A percentile compares a stretch with the other conserved stretches of the same genome.
Conservation (phyloP, 768 basidiomycete genomes). For the Termitomyces sp. region DNA sequence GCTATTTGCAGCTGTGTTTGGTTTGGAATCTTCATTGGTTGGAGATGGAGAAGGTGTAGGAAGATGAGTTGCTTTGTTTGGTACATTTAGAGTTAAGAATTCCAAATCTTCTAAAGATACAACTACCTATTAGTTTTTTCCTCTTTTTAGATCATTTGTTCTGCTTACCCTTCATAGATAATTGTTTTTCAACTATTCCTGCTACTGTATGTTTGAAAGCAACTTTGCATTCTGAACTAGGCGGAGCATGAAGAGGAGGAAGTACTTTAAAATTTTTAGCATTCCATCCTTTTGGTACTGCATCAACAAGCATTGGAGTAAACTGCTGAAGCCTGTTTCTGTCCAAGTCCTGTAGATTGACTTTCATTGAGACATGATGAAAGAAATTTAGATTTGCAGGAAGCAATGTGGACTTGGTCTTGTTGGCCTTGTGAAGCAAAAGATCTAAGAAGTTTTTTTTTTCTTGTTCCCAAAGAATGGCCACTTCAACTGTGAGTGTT, state of each 20-base stretch:
- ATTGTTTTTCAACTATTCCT: too few species aligned
- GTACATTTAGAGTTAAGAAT: neutral
- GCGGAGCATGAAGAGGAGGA: too few species aligned
- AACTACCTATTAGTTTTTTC: too few species aligned
- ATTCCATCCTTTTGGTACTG: too few species aligned
- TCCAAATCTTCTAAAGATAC: too few species aligned
- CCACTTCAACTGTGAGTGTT: neutral
- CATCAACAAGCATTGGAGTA: neutral
- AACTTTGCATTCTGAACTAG: too few species aligned
- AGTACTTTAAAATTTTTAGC: too few species aligned
- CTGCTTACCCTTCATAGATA: too few species aligned
- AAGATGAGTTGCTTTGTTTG: neutral
- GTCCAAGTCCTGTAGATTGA: neutral
- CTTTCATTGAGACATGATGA: neutral
- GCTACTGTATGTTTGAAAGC: too few species aligned
- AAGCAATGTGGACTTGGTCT: neutral
- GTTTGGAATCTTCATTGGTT: neutral
- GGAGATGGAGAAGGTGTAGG: neutral
- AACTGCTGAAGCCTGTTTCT: neutral
- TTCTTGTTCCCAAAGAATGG: neutral
- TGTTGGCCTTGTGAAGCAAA: neutral
- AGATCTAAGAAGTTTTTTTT: neutral
- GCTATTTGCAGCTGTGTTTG: neutral
- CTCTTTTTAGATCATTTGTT: too few species aligned
- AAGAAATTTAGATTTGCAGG: neutral